Evolutionary conservation across 228 moss, liverwort and hornwort genomes (phyloP).

Genomic region (Sphagnum fallax): DNA sequence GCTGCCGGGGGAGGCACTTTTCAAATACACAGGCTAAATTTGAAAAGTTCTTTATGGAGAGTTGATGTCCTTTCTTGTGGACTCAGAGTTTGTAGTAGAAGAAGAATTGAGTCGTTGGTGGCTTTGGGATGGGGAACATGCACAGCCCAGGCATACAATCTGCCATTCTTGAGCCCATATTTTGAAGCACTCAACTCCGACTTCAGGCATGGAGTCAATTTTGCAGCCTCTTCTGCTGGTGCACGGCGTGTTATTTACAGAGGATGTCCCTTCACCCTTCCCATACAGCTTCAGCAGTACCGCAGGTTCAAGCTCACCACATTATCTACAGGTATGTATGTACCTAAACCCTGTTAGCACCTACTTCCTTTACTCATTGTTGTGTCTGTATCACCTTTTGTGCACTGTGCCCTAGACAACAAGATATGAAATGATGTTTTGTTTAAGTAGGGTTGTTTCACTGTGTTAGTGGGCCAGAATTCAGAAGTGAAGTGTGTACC

Average conservation of each 20-base stretch:
- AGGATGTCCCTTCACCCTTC: conserved; percentile 11
- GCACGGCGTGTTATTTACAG: conserved; percentile 10
- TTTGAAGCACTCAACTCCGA: conserved; percentile 26
- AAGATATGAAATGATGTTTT: too few relatives aligned
- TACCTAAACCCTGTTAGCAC: not conserved
- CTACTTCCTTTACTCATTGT: not conserved
- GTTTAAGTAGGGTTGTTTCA: too few relatives aligned
- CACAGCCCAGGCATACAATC: conserved; percentile 29
- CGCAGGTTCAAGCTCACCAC: conserved; percentile 11
- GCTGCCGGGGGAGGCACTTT: too few relatives aligned
- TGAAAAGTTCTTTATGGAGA: not conserved
- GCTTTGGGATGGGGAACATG: not conserved
- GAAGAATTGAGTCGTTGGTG: not conserved
- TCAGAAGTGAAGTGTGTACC: too few relatives aligned
- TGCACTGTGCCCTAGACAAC: not conserved
- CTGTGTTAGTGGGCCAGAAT: too few relatives aligned
- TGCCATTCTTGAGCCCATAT: conserved; percentile 23
- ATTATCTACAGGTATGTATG: conserved; percentile 11
- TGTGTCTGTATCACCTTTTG: conserved; percentile 10
- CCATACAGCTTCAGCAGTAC: conserved; percentile 17
- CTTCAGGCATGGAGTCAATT: conserved; percentile 17
- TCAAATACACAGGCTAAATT: too few relatives aligned
- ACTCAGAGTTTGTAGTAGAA: not conserved
- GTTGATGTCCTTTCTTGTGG: not conserved
- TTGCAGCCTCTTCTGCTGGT: conserved; percentile 18